Evolutionary conservation across 768 basidiomycete genomes (phyloP).

Genomic region (Scleroderma bovista): DNA sequence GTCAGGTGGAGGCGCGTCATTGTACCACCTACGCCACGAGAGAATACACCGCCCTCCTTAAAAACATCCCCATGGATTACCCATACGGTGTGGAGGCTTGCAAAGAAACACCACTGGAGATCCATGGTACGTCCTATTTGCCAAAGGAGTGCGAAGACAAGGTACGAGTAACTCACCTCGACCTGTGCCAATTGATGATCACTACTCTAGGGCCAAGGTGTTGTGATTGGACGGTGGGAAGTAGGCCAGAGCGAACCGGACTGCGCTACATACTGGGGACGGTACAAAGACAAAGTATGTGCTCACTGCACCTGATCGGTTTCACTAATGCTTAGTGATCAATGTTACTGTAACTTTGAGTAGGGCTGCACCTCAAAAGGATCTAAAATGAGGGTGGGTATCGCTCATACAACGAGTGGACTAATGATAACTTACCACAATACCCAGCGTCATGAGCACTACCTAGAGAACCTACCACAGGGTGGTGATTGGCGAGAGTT

Average conservation of each 20-base stretch:
- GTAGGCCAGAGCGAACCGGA: constrained; percentile 22
- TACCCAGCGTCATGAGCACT: constrained; percentile 24
- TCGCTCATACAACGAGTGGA: too few relatives aligned
- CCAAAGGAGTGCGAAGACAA: constrained; percentile 19
- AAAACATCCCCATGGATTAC: constrained; percentile 24
- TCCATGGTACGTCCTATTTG: constrained; percentile 14
- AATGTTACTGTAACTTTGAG: too few relatives aligned
- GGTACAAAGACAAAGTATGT: constrained; percentile 27
- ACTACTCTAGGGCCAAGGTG: constrained; percentile 8
- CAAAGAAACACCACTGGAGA: constrained; percentile 15
- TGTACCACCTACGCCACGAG: constrained; percentile 25
- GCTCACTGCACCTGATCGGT: background rate
- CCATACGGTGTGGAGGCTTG: constrained; percentile 16
- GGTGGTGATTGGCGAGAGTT: constrained; percentile 27
- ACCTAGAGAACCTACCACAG: constrained; percentile 22
- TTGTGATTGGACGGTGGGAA: constrained; percentile 22
- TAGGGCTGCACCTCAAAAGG: constrained; percentile 21
- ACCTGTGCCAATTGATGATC: background rate
- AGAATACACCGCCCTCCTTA: constrained; percentile 25
- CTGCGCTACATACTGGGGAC: constrained; percentile 19
- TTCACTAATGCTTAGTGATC: background rate
- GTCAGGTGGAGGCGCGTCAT: constrained; percentile 8
- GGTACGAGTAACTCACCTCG: constrained; percentile 4
- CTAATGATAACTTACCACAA: too few relatives aligned
- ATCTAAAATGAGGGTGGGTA: constrained; percentile 22